Evolutionary conservation across 208 protist species (phyloP), one percentile per base, ranked within the genome.

Genomic region (Acanthamoeba sp.): DNA sequence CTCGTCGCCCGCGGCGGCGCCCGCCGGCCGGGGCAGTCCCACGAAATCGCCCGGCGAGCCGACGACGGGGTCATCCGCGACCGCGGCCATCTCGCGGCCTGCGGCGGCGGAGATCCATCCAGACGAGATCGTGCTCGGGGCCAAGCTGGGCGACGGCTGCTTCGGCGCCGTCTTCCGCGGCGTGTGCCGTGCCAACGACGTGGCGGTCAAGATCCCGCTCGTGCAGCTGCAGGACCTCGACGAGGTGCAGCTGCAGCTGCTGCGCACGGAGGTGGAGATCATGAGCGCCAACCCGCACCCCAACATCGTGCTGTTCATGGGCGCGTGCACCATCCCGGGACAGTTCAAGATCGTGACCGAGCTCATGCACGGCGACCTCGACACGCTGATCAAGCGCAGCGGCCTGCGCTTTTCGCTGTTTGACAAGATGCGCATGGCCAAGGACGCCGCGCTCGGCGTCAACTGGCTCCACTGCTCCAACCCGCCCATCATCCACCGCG

Each of bases 261-360:
- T 90, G 5, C 22, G 40, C 45, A 48, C 38, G 24, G 59, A 45
- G 27, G 73, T 91, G 1, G 50, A 45, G 36, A 91, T 84, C 62
- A 95, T 93, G 88, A 94, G 89, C 42, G 94, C 91, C 38, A 64
- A 94, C 36, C 45, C 45, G 20, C 50, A 80, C 89, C 93, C 92
- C 82, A 95, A 95, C 92, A 94, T 96, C 50, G 88, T 90, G 57
- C 94, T 96, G 48, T 95, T 96, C 84, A 95, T 96, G 90, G 95
- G 95, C 38, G 95, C 95, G 1, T 96, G 95, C 45, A 94, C 95
- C 52, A 78, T 95, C 52, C 64, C 93, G 9, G 93, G 94, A 16
- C 71, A 95, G 57, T 93, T 95, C 64, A 91, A 94, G 84, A 96
- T 96, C 48, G 93, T 95, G 14, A 96, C 90, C n/a, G 95, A 96